phyloP scores from a whole-genome alignment of 1,139 yeast genomes.

The Debaryomyces nepalensis region DNA sequence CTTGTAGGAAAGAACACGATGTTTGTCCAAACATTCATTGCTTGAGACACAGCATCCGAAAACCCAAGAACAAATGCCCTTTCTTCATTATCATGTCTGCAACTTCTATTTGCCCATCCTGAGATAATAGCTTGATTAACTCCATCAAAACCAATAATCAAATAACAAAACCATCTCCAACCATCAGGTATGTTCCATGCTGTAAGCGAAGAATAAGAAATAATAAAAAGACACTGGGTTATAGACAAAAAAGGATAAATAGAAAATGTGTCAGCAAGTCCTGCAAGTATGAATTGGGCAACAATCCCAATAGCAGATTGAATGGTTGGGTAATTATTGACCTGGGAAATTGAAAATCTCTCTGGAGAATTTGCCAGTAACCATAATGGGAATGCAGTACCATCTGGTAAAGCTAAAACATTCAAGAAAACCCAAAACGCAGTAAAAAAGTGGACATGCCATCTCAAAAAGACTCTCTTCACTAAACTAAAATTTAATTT shows the following conservation, averaged over 20 bases:
- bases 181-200: conserved; percentile 30
- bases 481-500: conserved; percentile 28
- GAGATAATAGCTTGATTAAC: conserved; percentile 40
- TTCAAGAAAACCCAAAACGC: conserved; percentile 42
- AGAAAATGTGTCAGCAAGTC: conserved; percentile 36
- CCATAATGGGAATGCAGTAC: conserved; percentile 45
- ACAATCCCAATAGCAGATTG: conserved; percentile 11
- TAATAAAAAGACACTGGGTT: conserved; percentile 33
- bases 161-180: conserved; percentile 32
- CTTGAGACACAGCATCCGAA: conserved; percentile 26
- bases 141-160: conserved; percentile 34
- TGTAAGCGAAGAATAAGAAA: conserved; percentile 25
- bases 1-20: conserved; percentile 44
- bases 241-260: conserved; percentile 35
- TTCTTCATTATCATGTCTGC: conserved; percentile 36
- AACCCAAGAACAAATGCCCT: conserved; percentile 33
- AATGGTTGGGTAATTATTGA: conserved; percentile 18
- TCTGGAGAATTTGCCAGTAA: conserved; percentile 38
- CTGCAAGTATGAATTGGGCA: conserved; percentile 24
- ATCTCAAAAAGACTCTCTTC: conserved; percentile 29
- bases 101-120: conserved; percentile 39
- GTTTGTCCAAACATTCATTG: conserved; percentile 44
- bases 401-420: conserved; percentile 39
- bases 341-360: conserved; percentile 38
- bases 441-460: conserved; percentile 43